A percentile compares a stretch with the other conserved stretches of the same genome.
Evolutionary conservation across 768 basidiomycete genomes (phyloP).

Genomic region (Hypholoma sublateritium): DNA sequence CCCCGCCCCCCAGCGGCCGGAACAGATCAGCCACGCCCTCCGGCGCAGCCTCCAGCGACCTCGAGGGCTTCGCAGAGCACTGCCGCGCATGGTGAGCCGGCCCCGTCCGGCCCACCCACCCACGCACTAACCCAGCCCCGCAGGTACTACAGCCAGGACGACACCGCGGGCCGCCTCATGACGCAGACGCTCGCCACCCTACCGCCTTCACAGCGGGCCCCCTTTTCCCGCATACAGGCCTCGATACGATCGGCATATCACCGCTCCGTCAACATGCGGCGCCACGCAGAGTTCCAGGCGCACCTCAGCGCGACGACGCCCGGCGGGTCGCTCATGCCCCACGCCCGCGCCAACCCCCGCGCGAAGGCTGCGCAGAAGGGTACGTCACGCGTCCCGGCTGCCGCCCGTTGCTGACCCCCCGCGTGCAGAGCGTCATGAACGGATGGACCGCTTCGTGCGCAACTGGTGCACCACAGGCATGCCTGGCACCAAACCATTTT

Average conservation of each 20-base stretch:
- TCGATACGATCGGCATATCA: constrained; percentile 86
- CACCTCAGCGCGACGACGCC: constrained; percentile 77
- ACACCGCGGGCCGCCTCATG: constrained; percentile 76
- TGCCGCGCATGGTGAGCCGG: constrained; percentile 80
- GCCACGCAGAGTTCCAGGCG: constrained; percentile 84
- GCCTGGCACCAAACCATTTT: constrained; percentile 90
- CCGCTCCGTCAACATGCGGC: constrained; percentile 71
- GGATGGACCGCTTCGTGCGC: constrained; percentile 70
- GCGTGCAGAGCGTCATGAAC: constrained; percentile 65
- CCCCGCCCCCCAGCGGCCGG: constrained; percentile 57
- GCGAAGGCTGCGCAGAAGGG: constrained; percentile 70
- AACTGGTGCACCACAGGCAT: constrained; percentile 86
- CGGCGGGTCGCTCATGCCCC: constrained; percentile 77
- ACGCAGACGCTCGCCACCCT: constrained; percentile 79
- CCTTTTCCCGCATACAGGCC: constrained; percentile 84
- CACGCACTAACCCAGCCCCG: constrained; percentile 2
- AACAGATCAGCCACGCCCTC: constrained; percentile 71
- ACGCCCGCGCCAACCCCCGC: constrained; percentile 65
- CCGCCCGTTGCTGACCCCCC: background rate
- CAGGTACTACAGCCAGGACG: constrained; percentile 87
- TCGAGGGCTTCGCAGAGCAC: constrained; percentile 75
- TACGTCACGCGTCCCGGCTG: constrained; percentile 18
- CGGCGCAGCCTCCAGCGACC: constrained; percentile 62
- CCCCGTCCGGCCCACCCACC: background rate
- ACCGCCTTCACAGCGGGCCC: constrained; percentile 81